Evolutionary conservation across 164 flowering plant genomes (phyloP), one percentile per base, ranked within the genome.

Genomic region (Warburgia ugandensis): DNA sequence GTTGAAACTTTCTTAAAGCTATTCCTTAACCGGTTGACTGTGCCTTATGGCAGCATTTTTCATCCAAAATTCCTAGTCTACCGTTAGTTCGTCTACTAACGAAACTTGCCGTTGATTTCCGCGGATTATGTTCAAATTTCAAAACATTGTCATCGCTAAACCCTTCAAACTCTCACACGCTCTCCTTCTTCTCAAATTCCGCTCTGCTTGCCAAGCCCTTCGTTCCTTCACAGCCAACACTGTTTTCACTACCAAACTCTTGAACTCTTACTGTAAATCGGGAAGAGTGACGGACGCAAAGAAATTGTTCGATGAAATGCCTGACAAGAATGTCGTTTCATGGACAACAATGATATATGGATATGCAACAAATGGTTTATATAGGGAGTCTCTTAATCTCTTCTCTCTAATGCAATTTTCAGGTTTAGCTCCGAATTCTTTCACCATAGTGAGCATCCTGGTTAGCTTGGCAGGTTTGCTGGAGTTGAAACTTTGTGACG

Each of bases 341-440:
- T 74, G 75, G 70, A 58, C 72, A 1, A 59, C 57, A 31, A 55
- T 63, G 55, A 58, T 74, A 44, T 57, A 66, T 39, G 75, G 71
- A 28, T 68, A 60, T 43, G 64, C 68, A 0, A 58, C 25, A n/a
- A 58, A 60, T 49, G 73, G 73, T 56, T 46, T 37, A 37, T 29
- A 46, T 21, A 3, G 14, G 12, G 60, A 61, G 25, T 58, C 67
- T 1, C 10, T 71, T 40, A 55, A 58, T 23, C 35, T 37, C 6
- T 74, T 70, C 40, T 57, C 68, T 14, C 48, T 33, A 22, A 68
- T 74, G 75, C 52, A 52, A 20, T 0, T 46, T 22, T 54, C 44
- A 14, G 68, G 71, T 50, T 48, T 49, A 19, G 14, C 16, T 2
- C 69, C 67, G 0, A 74, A 65, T 66, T 65, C 71, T 11, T 71